Conservation (phyloP, 352 stramenopile species). For the Hyaloperonospora arabidopsidis region DNA sequence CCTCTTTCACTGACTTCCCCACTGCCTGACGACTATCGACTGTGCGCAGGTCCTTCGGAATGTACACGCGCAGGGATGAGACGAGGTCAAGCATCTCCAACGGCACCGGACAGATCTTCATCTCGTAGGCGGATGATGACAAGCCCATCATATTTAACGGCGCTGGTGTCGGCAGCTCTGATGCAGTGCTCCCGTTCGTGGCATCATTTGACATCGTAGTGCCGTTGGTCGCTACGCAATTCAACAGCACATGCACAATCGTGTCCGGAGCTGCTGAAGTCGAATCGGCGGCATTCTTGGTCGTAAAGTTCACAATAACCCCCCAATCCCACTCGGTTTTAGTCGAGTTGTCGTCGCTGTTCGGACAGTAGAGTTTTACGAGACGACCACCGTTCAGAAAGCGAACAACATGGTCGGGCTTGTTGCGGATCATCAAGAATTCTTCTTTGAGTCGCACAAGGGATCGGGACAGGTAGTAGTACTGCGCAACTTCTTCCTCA, state of each 20-base stretch:
- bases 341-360: slow-evolving; percentile 38
- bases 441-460: slow-evolving; percentile 89
- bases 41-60: slow-evolving; percentile 73
- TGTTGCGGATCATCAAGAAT: slow-evolving; percentile 88
- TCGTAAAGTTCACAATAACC: slow-evolving; percentile 82
- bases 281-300: slow-evolving; percentile 62
- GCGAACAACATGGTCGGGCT: slow-evolving; percentile 87
- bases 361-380: slow-evolving; percentile 65
- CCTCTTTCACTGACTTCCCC: slow-evolving; percentile 72
- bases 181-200: slow-evolving; percentile 21
- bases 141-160: slow-evolving; percentile 53
- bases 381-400: slow-evolving; percentile 93
- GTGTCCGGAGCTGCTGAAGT: slow-evolving; percentile 56
- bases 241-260: slow-evolving; percentile 73
- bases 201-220: slow-evolving; percentile 21
- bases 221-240: slow-evolving; percentile 38
- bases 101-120: slow-evolving; percentile 83
- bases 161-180: slow-evolving; percentile 46
- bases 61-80: slow-evolving; percentile 77
- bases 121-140: slow-evolving; percentile 47
- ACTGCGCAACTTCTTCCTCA: slow-evolving; percentile 83
- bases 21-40: slow-evolving; percentile 66
- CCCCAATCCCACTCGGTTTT: slow-evolving; percentile 73
- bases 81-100: slow-evolving; percentile 70
- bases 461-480: slow-evolving; percentile 87